A percentile compares a stretch with the other conserved stretches of the same genome.
Conservation (phyloP, 2,329 filamentous ascomycete species). For the Aspergillus clavatus region DNA sequence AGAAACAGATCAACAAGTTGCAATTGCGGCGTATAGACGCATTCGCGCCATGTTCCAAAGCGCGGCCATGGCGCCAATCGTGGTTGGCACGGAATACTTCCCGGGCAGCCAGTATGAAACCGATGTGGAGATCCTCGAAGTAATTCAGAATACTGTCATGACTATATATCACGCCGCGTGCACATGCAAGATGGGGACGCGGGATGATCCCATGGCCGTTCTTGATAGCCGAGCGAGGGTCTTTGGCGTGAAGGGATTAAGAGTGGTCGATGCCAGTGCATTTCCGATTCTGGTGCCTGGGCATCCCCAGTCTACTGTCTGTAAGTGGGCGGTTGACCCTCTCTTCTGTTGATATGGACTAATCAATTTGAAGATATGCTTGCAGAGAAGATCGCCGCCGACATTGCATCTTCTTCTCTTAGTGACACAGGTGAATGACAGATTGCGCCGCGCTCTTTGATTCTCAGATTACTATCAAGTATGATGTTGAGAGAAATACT, state of each 20-base stretch:
- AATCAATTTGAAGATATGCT: slow-evolving; percentile 30
- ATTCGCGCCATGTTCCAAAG: slow-evolving; percentile 35
- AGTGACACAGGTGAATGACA: no score
- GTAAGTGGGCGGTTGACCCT: slow-evolving; percentile 17
- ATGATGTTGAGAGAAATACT: no score
- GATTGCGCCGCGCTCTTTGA: no score
- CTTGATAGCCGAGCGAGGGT: slow-evolving; percentile 31
- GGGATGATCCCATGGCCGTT: slow-evolving; percentile 26
- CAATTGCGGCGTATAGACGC: slow-evolving; percentile 42
- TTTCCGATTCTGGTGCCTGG: slow-evolving; percentile 39
- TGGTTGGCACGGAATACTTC: slow-evolving; percentile 34
- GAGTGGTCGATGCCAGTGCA: slow-evolving; percentile 36
- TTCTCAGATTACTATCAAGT: no score
- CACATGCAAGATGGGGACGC: slow-evolving; percentile 32
- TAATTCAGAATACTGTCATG: slow-evolving; percentile 28
- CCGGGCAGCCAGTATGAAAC: slow-evolving; percentile 37
- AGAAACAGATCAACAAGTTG: slow-evolving; percentile 43
- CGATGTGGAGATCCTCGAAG: slow-evolving; percentile 42
- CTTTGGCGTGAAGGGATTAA: slow-evolving; percentile 26
- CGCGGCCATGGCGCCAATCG: slow-evolving; percentile 25
- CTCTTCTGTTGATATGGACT: slow-evolving; percentile 6
- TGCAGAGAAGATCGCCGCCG: slow-evolving; percentile 41
- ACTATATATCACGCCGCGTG: slow-evolving; percentile 28
- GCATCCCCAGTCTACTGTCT: slow-evolving; percentile 41
- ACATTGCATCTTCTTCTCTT: slow-evolving; percentile 20